Base-by-base conservation (phyloP, 495 filamentous ascomycete genomes). In the Hyaloscypha finlandica region DNA sequence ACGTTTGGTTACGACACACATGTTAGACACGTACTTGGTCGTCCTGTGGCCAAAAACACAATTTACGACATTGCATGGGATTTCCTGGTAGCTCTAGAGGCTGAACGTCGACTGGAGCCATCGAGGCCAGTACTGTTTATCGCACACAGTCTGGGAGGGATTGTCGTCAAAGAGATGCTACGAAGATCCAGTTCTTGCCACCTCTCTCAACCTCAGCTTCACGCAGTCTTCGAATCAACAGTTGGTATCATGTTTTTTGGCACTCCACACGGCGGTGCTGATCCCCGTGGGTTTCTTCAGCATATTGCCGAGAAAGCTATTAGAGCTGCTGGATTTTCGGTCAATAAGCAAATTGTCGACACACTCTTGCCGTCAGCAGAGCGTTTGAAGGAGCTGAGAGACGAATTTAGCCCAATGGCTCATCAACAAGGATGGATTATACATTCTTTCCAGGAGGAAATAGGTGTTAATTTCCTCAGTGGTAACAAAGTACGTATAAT, bases 171-270 rank as follows among this genome's bases (percentile, higher is more conserved):
- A 53, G 59, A 62, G 51, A 39, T 39, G 37, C 59, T 62, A 16
- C 16, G 59, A 25, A 11, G 59, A 29, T 45, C 59, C 11, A 33
- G 37, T 20, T 22, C n/a, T 20, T 62, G 25, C 42, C 22, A 63
- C 4, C 16, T 9, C n/a, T 11, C 9, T 39, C 66, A 45, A 74
- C 39, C 8, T 55, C 73, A 77, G 63, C 72, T 79, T 12, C 67
- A 71, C 25, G 65, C 54, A 11, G 71, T 81, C 9, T 73, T 75
- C 29, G 42, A 65, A 4, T 74, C 22, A 8, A 77, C 75, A 11
- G 65, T 67, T 25, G 78, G 76, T 8, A 73, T 83, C 33, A 64
- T 73, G 16, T 83, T 83, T 62, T 73, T 81, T 11, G 77, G 79
- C 3, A 79, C 78, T 29, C 79, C 80, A 8, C 80, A 83, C 59